Evolutionary conservation across 352 stramenopile species (phyloP), one percentile per base, ranked within the genome.

Genomic region (Phytophthora melonis): DNA sequence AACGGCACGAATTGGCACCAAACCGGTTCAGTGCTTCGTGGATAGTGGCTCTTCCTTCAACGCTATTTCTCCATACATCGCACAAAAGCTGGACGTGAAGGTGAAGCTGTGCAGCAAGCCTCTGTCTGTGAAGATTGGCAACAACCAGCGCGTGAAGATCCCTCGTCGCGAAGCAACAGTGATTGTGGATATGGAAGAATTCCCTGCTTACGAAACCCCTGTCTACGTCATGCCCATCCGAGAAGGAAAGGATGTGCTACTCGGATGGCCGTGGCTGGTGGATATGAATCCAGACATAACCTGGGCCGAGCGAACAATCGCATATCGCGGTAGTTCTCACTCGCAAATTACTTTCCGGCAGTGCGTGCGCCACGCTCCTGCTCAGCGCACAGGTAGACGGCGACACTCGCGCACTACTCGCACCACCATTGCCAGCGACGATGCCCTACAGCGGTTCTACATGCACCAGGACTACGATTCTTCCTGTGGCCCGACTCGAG

Each of bases 381-480:
- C n/a, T n/a, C n/a, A n/a, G n/a, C n/a, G n/a, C n/a, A n/a, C n/a
- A n/a, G n/a, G n/a, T n/a, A n/a, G n/a, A n/a, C n/a, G n/a, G n/a
- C n/a, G n/a, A n/a, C n/a, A n/a, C n/a, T n/a, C n/a, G n/a, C n/a
- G n/a, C n/a, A n/a, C n/a, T n/a, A n/a, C n/a, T n/a, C n/a, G n/a
- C n/a, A n/a, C n/a, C n/a, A n/a, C n/a, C n/a, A n/a, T n/a, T n/a
- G n/a, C n/a, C n/a, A n/a, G n/a, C n/a, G n/a, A n/a, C n/a, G n/a
- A n/a, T n/a, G n/a, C n/a, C n/a, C n/a, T n/a, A n/a, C n/a, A n/a
- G n/a, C n/a, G n/a, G n/a, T n/a, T 52, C 11, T 60, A 59, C 47
- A 54, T 67, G 32, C 60, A 67, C 10, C 19, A 60, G n/a, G 19
- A 67, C n/a, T 67, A 59, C 16, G 32, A 59, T 4, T 67, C 60